phyloP scores from a whole-genome alignment of 305 asterid genomes.

The Withania somnifera region DNA sequence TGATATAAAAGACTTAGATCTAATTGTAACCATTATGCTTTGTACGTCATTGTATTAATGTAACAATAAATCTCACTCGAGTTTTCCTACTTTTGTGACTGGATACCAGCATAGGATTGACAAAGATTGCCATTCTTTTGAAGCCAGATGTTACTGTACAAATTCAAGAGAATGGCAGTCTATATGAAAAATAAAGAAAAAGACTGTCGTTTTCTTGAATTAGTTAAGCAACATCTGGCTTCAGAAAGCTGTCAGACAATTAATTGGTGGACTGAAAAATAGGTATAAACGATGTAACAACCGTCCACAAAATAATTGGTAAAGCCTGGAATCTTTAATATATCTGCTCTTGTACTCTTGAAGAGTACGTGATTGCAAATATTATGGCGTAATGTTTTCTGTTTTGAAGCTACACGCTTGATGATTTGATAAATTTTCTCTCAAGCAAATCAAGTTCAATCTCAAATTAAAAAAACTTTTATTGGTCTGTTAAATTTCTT shows the following conservation, averaged over 20 bases:
- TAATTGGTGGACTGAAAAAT: background rate
- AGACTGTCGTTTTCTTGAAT: background rate
- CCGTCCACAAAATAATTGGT: background rate
- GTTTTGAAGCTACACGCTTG: background rate
- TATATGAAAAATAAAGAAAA: background rate
- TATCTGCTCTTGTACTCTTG: background rate
- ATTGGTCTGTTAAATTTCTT: constrained; percentile 4
- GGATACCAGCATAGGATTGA: background rate
- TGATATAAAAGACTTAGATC: background rate
- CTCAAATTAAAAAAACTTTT: background rate
- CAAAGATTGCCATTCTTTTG: background rate
- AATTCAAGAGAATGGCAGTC: background rate
- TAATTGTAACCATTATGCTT: background rate
- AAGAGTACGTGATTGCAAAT: background rate
- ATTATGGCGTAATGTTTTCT: background rate
- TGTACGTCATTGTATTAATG: background rate
- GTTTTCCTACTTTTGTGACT: background rate
- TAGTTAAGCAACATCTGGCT: background rate
- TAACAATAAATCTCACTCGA: background rate
- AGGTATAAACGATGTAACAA: background rate
- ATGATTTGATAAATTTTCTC: background rate
- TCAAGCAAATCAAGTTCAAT: background rate
- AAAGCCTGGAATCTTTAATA: background rate
- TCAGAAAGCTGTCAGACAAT: background rate
- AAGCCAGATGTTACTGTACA: background rate